These are phyloP conservation scores for Elaeis guineensis DNA, from an alignment of 176 grass and related monocot genomes.

Conservation along the genomic window DNA sequence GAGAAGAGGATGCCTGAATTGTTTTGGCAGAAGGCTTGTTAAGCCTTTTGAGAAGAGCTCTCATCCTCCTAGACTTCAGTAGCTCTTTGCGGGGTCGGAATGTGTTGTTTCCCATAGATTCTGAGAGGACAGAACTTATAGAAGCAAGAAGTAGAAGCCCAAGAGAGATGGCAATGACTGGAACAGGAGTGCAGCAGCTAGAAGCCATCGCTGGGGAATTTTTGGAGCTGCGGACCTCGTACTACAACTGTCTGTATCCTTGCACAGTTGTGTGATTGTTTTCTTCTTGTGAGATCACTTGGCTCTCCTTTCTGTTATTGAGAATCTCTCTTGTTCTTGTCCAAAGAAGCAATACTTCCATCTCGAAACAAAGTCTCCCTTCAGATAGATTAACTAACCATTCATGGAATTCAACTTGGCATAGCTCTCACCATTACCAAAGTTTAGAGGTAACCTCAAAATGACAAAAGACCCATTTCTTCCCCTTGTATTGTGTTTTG, in stretches of 20 bases:
- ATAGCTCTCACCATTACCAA: too few relatives aligned
- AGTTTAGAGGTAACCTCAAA: background rate
- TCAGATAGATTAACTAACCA: too few relatives aligned
- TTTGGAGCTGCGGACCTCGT: constrained; percentile 7
- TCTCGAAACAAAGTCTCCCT: background rate
- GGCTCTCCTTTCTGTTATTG: constrained; percentile 4
- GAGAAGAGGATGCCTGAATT: constrained; percentile 48
- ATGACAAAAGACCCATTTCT: constrained; percentile 4
- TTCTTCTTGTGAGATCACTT: background rate
- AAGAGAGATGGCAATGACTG: constrained; percentile 7
- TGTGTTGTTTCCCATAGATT: constrained; percentile 19
- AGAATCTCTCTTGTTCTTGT: constrained; percentile 11
- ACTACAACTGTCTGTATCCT: constrained; percentile 4
- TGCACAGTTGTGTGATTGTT: constrained; percentile 8
- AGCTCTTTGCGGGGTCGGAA: constrained; percentile 53
- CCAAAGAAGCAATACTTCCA: constrained; percentile 12
- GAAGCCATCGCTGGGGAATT: constrained; percentile 31
- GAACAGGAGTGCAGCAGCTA: constrained; percentile 3
- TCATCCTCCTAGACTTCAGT: constrained; percentile 52
- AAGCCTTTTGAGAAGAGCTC: constrained; percentile 54
- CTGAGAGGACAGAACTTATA: too few relatives aligned
- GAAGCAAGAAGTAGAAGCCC: constrained; percentile 13
- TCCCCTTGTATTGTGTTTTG: too few relatives aligned
- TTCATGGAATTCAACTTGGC: too few relatives aligned
- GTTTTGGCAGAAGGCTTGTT: constrained; percentile 76